These are phyloP conservation scores for Spergularia bocconei DNA, from an alignment of 148 eudicot species.

Conservation along the genomic window DNA sequence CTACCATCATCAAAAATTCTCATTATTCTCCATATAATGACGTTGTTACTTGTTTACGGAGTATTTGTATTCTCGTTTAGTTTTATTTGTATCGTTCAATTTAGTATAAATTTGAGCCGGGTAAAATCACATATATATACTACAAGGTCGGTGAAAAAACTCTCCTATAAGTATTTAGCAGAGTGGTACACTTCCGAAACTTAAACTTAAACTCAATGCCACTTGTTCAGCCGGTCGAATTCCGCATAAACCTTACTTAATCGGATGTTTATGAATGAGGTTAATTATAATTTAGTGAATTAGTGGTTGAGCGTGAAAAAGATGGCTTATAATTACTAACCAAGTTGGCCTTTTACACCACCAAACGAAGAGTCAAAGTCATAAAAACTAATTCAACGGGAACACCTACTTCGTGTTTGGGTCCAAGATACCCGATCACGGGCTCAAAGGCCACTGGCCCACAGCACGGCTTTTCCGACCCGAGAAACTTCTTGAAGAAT, in stretches of 20 bases:
- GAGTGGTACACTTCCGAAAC: no score
- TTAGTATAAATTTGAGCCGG: no score
- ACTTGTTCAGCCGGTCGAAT: no score
- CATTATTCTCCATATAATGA: no score
- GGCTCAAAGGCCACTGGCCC: not conserved
- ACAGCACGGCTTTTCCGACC: not conserved
- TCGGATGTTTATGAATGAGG: not conserved
- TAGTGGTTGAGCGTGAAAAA: not conserved
- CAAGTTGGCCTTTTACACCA: not conserved
- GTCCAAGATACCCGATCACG: not conserved
- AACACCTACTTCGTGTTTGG: not conserved
- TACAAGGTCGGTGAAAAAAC: no score
- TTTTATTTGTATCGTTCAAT: no score
- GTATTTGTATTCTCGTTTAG: no score
- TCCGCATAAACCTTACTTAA: no score
- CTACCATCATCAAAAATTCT: not conserved
- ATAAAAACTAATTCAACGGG: not conserved
- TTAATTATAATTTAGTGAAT: not conserved
- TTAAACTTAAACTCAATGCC: no score
- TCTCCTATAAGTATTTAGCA: no score
- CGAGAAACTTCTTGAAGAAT: not conserved
- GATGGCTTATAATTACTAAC: not conserved
- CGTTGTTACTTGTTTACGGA: no score
- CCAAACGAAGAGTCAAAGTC: not conserved
- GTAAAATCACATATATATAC: no score